Percentiles rank a stretch among this genome's conserved stretches.
These are phyloP conservation scores for Cyathus olla DNA, from an alignment of 1,284 basidiomycete genomes.

Conservation along the genomic window DNA sequence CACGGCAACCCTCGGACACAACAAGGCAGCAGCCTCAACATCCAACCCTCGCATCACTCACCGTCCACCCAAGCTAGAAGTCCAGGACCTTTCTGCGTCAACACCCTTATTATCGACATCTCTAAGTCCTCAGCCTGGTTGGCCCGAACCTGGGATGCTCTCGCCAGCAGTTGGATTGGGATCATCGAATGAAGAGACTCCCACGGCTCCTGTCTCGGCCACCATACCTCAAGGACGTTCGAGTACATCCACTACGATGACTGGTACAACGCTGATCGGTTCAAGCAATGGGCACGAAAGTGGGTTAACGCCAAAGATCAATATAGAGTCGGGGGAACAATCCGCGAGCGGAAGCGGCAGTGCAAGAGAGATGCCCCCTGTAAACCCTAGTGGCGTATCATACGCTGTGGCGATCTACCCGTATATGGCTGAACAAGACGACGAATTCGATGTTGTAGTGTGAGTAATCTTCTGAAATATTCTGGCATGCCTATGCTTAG, in stretches of 20 bases:
- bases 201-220: conserved; percentile 10
- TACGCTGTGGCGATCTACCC: conserved; percentile 95
- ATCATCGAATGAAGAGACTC: conserved; percentile 38
- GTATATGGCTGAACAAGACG: conserved; percentile 96
- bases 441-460: conserved; percentile 98
- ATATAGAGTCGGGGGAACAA: conserved; percentile 23
- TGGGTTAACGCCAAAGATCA: conserved; percentile 18
- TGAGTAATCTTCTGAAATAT: conserved; percentile 54
- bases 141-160: conserved; percentile 75
- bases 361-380: conserved; percentile 46
- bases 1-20: conserved; percentile 51
- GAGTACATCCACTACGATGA: conserved; percentile 27
- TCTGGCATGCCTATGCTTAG: conserved; percentile 3
- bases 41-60: conserved; percentile 42
- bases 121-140: conserved; percentile 71
- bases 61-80: conserved; percentile 75
- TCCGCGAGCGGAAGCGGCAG: conserved; percentile 28
- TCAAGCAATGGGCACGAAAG: conserved; percentile 18
- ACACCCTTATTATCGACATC: conserved; percentile 58
- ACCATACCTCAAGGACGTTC: neutral
- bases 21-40: conserved; percentile 47
- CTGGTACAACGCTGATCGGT: conserved; percentile 19
- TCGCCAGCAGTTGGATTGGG: conserved; percentile 62
- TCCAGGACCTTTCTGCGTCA: conserved; percentile 60
- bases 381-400: conserved; percentile 70